Evolutionary conservation across 768 basidiomycete species (phyloP).

Genomic region (Phanerodontia chrysosporium): DNA sequence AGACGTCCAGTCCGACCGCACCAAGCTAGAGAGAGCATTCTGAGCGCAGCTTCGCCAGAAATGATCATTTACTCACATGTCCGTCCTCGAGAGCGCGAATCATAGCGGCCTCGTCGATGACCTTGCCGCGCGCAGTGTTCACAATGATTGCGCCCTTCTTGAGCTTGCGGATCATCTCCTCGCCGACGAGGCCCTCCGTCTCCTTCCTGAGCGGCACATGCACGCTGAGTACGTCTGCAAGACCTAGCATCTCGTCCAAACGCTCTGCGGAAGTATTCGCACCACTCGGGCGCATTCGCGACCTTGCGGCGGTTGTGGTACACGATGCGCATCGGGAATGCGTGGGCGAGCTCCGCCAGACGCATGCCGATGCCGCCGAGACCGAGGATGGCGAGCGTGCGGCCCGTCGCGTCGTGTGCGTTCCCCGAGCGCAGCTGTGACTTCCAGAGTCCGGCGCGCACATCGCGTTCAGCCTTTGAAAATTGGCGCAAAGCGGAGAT

Average conservation of each 20-base stretch:
- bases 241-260: constrained; percentile 54
- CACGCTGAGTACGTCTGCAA: constrained; percentile 82
- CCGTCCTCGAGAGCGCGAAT: constrained; percentile 81
- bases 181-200: constrained; percentile 70
- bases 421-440: constrained; percentile 39
- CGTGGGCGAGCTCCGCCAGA: constrained; percentile 64
- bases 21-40: constrained; percentile 45
- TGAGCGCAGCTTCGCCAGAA: neutral
- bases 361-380: constrained; percentile 76
- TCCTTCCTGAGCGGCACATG: constrained; percentile 76
- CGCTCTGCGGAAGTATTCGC: constrained; percentile 67
- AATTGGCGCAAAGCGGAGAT: constrained; percentile 75
- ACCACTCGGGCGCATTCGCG: constrained; percentile 61
- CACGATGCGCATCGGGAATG: constrained; percentile 85
- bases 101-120: constrained; percentile 84
- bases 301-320: constrained; percentile 68
- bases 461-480: constrained; percentile 53
- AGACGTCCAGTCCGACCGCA: constrained; percentile 82
- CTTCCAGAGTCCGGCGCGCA: constrained; percentile 61
- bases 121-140: constrained; percentile 85
- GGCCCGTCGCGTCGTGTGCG: constrained; percentile 60
- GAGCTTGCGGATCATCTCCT: constrained; percentile 69
- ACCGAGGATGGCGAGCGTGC: constrained; percentile 69
- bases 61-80: constrained; percentile 53
- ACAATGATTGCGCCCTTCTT: constrained; percentile 76